These are phyloP conservation scores for Linaria vulgaris DNA, from an alignment of 257 asterid genomes.

Conservation along the genomic window DNA sequence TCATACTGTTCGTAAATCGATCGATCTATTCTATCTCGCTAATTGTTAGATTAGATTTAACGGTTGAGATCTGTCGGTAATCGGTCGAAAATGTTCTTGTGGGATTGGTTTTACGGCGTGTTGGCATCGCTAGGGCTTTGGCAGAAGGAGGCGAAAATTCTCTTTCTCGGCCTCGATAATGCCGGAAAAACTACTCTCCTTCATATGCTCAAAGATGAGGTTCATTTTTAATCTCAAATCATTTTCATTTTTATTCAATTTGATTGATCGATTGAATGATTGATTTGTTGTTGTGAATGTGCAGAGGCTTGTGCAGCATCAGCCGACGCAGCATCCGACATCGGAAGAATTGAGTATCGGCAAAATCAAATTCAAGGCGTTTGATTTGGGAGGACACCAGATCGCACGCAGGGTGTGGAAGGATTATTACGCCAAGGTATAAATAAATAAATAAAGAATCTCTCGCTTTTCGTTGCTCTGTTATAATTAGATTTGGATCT, in stretches of 20 bases:
- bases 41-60: neutral
- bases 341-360: constrained; percentile 94
- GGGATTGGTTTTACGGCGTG: constrained; percentile 94
- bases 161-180: constrained; percentile 90
- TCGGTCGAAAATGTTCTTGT: constrained; percentile 57
- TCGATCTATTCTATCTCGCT: constrained; percentile 17
- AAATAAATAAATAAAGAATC: too few relatives aligned
- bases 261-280: neutral
- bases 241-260: neutral
- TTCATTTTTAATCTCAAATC: constrained; percentile 23
- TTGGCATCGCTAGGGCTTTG: constrained; percentile 89
- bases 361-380: constrained; percentile 84
- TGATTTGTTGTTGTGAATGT: constrained; percentile 29
- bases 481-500: too few relatives aligned
- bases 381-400: constrained; percentile 95
- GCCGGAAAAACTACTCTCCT: constrained; percentile 96
- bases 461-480: too few relatives aligned
- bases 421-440: constrained; percentile 89
- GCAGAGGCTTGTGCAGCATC: constrained; percentile 92
- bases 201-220: constrained; percentile 97
- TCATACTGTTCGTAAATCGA: constrained; percentile 19
- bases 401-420: constrained; percentile 95
- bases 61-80: neutral
- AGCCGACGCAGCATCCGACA: constrained; percentile 88
- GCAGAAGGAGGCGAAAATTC: constrained; percentile 97